Percentiles rank a stretch among this genome's conserved stretches.
Evolutionary conservation across 75 land plant genomes (phyloP).

Genomic region (Chamaecyparis obtusa): DNA sequence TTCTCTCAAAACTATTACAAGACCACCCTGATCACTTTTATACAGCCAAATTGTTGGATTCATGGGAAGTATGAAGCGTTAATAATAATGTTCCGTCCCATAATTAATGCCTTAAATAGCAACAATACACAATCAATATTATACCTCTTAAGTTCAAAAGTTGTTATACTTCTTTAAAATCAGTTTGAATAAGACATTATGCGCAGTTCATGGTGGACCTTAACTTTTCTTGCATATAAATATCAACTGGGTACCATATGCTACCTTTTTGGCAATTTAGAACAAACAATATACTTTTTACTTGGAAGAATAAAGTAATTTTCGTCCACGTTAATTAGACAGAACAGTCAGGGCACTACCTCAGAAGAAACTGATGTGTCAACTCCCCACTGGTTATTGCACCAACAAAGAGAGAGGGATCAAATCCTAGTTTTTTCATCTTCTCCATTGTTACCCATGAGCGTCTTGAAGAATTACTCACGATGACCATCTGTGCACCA

Average conservation of each 20-base stretch:
- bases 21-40: not conserved
- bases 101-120: not conserved
- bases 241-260: not conserved
- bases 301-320: not conserved
- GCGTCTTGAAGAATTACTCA: conserved; percentile 85
- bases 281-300: not conserved
- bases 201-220: not conserved
- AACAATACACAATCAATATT: not conserved
- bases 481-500: conserved; percentile 69
- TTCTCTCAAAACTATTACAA: not conserved
- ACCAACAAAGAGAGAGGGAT: conserved; percentile 69
- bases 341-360: conserved; percentile 17
- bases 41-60: not conserved
- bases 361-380: conserved; percentile 62
- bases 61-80: not conserved
- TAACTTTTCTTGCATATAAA: not conserved
- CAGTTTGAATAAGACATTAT: not conserved
- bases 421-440: conserved; percentile 69
- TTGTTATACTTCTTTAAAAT: not conserved
- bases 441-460: conserved; percentile 62
- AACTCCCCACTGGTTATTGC: conserved; percentile 91
- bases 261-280: not conserved
- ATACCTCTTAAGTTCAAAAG: not conserved
- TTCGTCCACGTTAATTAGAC: not conserved
- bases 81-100: not conserved